Percentiles rank a stretch among this genome's conserved stretches.
Evolutionary conservation across 2,329 filamentous ascomycete genomes (phyloP).

Genomic region (Ceratocystis cubensis): DNA sequence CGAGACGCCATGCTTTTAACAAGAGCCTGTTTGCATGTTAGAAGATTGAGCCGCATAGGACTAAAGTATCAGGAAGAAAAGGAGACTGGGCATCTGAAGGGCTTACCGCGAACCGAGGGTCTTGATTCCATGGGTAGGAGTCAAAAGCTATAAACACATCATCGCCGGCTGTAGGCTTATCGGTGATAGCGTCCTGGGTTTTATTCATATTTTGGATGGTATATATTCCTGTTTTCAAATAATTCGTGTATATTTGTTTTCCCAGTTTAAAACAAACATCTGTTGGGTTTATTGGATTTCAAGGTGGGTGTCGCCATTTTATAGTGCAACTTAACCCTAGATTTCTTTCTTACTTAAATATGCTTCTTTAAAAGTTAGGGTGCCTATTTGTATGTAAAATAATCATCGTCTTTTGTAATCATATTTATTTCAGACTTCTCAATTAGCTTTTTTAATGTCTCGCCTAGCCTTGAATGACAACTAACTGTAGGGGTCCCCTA

Average conservation of each 20-base stretch:
- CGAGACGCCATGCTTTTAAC: conserved; percentile 32
- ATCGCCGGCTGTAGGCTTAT: conserved; percentile 27
- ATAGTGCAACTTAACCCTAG: background rate
- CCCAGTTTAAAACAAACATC: background rate
- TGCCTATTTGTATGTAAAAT: background rate
- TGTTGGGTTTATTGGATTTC: background rate
- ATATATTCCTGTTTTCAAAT: background rate
- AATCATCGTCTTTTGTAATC: background rate
- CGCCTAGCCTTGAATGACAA: background rate
- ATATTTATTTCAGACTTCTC: background rate
- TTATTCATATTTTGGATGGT: background rate
- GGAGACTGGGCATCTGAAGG: background rate
- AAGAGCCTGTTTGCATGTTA: conserved; percentile 18
- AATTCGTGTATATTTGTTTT: background rate
- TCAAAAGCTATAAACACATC: conserved; percentile 49
- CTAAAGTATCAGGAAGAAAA: background rate
- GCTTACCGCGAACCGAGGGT: conserved; percentile 53
- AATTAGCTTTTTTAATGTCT: background rate
- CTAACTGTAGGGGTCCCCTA: background rate
- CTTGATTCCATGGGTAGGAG: conserved; percentile 53
- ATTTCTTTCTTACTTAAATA: too few relatives aligned
- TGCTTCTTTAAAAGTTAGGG: too few relatives aligned
- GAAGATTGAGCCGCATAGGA: background rate
- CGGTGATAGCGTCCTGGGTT: background rate
- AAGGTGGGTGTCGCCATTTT: background rate